A percentile compares a stretch with the other conserved stretches of the same genome.
Conservation (phyloP, 495 filamentous ascomycete genomes). For the Xylaria telfairii region DNA sequence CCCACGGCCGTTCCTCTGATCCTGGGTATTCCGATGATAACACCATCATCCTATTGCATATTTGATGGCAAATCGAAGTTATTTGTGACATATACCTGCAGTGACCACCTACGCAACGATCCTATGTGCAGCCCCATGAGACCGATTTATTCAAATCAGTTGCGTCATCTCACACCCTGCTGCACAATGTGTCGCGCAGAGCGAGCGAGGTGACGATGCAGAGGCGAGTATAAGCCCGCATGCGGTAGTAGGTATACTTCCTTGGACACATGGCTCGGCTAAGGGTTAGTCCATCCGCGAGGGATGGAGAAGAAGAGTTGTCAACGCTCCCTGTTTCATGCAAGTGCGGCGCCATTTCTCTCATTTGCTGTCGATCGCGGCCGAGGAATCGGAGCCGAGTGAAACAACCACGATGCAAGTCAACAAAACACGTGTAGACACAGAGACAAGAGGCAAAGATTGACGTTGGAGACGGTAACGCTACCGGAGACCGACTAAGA, state of each 20-base stretch:
- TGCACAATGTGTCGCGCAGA: constrained; percentile 9
- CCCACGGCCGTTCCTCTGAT: background rate
- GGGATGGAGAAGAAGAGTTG: background rate
- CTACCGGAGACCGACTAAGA: background rate
- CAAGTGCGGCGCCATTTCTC: constrained; percentile 21
- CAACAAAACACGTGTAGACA: background rate
- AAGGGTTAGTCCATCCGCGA: background rate
- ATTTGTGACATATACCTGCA: constrained; percentile 24
- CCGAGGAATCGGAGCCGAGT: background rate
- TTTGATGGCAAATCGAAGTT: constrained; percentile 4
- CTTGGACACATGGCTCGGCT: constrained; percentile 3
- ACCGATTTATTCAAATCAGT: constrained; percentile 16
- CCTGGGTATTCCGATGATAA: background rate
- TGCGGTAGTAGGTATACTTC: background rate
- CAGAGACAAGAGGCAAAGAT: background rate
- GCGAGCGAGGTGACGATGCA: background rate
- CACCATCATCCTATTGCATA: constrained; percentile 12
- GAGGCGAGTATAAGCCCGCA: constrained; percentile 10
- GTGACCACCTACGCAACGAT: background rate
- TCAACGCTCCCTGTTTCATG: background rate
- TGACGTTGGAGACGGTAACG: background rate
- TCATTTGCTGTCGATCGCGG: constrained; percentile 2
- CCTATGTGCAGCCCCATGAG: background rate
- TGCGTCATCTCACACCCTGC: constrained; percentile 16
- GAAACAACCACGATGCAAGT: background rate